Evolutionary conservation across 768 basidiomycete species (phyloP).

Genomic region (Crucibulum laeve): DNA sequence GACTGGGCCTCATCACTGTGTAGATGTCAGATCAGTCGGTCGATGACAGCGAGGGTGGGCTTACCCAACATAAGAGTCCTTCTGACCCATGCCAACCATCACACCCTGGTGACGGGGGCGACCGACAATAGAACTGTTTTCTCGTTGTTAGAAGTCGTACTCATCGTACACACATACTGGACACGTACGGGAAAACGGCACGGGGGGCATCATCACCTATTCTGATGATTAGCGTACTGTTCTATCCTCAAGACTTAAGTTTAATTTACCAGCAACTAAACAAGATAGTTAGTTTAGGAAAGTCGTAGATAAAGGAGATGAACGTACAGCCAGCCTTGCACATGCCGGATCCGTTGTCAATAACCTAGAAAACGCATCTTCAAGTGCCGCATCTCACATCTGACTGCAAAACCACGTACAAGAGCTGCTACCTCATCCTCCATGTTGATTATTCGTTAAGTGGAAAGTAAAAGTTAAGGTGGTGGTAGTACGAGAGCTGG

Average conservation of each 20-base stretch:
- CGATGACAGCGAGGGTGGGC: slow-evolving; percentile 14
- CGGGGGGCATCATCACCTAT: slow-evolving; percentile 86
- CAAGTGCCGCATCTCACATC: no score
- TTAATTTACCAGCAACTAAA: slow-evolving; percentile 58
- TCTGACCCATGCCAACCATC: slow-evolving; percentile 97
- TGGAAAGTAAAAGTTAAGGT: slow-evolving; percentile 16
- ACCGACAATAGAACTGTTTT: slow-evolving; percentile 93
- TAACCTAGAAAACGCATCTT: slow-evolving; percentile 46
- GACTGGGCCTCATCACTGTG: slow-evolving; percentile 28
- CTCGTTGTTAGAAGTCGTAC: no score
- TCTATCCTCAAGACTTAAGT: neutral
- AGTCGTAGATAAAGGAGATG: slow-evolving; percentile 10
- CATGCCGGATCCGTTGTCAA: slow-evolving; percentile 97
- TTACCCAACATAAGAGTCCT: slow-evolving; percentile 94
- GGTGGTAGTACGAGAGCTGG: slow-evolving; percentile 5
- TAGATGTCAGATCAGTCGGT: slow-evolving; percentile 6
- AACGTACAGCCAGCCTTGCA: slow-evolving; percentile 98
- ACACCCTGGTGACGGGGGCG: slow-evolving; percentile 93
- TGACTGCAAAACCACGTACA: slow-evolving; percentile 46
- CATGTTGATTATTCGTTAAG: slow-evolving; percentile 36
- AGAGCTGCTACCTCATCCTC: slow-evolving; percentile 47
- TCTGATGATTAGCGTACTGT: slow-evolving; percentile 15
- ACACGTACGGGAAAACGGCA: slow-evolving; percentile 90
- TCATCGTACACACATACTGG: no score
- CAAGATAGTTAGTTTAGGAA: slow-evolving; percentile 15